phyloP scores from a whole-genome alignment of 306 rosid species.

The Alnus rubra region DNA sequence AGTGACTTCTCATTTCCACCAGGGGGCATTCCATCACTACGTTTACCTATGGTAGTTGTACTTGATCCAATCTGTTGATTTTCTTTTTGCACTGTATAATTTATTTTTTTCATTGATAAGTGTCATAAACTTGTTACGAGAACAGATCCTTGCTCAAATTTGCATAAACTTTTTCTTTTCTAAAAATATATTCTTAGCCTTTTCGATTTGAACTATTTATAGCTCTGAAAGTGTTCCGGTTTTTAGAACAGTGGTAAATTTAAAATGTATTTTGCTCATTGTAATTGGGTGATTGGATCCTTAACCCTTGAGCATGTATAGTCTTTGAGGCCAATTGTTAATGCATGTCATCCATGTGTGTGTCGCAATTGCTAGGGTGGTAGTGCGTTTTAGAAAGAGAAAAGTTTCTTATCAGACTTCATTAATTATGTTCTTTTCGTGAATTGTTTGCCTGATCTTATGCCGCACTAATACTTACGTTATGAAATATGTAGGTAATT shows the following conservation, averaged over 20 bases:
- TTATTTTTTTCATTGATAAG: not conserved
- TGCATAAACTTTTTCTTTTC: not conserved
- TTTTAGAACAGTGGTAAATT: not conserved
- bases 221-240: not conserved
- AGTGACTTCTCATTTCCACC: conserved; percentile 71
- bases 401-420: conserved; percentile 16
- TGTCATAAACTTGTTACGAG: not conserved
- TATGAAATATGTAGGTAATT: conserved; percentile 63
- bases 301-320: not conserved
- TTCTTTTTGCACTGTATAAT: not conserved
- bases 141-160: not conserved
- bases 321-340: not conserved
- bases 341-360: not conserved
- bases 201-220: not conserved
- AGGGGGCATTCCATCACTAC: conserved; percentile 76
- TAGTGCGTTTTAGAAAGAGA: conserved; percentile 1
- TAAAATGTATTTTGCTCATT: not conserved
- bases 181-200: not conserved
- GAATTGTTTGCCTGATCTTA: conserved; percentile 18
- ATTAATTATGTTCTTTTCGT: conserved; percentile 12
- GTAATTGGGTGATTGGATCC: not conserved
- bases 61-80: conserved; percentile 27
- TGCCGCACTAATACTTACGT: conserved; percentile 30
- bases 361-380: not conserved
- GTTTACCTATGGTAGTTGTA: conserved; percentile 84